Conservation (phyloP, 768 basidiomycete species). For the Calvatia gigantea region DNA sequence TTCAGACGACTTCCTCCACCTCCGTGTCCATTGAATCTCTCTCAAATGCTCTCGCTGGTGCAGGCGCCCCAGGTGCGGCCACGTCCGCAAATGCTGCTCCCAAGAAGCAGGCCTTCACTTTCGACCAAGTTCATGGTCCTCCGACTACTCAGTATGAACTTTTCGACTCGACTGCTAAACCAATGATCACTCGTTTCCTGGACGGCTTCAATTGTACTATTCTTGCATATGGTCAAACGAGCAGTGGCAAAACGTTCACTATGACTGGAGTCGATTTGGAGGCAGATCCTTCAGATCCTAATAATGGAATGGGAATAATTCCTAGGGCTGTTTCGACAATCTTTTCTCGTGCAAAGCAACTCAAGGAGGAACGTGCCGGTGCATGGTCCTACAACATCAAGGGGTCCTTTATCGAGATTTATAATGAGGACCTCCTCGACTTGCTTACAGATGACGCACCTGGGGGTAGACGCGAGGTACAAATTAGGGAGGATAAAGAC, state of each 20-base stretch:
- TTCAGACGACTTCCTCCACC: constrained; percentile 71
- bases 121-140: constrained; percentile 93
- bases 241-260: constrained; percentile 94
- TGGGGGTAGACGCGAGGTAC: constrained; percentile 77
- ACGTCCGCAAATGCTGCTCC: constrained; percentile 40
- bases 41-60: constrained; percentile 43
- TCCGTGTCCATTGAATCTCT: constrained; percentile 82
- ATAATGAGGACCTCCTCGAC: constrained; percentile 99
- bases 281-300: constrained; percentile 76
- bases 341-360: constrained; percentile 72
- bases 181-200: constrained; percentile 81
- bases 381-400: constrained; percentile 80
- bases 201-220: constrained; percentile 98
- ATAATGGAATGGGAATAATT: constrained; percentile 90
- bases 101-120: constrained; percentile 86
- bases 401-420: constrained; percentile 95
- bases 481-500: constrained; percentile 96
- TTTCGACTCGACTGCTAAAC: constrained; percentile 81
- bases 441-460: constrained; percentile 71
- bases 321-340: constrained; percentile 90
- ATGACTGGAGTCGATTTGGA: constrained; percentile 97
- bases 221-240: constrained; percentile 96
- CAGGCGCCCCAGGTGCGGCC: constrained; percentile 49
- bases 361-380: constrained; percentile 70
- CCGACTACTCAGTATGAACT: constrained; percentile 80